These are phyloP conservation scores for Curvularia verruculosa DNA, from an alignment of 2,329 filamentous ascomycete species.

Conservation along the genomic window DNA sequence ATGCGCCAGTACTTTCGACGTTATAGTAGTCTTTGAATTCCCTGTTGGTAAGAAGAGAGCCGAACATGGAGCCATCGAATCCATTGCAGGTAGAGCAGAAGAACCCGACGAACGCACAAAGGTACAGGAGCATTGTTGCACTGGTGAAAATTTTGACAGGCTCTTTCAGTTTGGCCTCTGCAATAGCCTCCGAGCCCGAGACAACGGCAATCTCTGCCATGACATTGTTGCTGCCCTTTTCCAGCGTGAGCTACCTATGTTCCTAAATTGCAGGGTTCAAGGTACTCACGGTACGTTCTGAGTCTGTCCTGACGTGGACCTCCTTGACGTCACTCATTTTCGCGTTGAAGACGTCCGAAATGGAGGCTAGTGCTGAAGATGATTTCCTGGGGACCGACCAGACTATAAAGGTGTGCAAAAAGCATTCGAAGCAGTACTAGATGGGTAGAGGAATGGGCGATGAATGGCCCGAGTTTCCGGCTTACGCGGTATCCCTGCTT, in stretches of 20 bases:
- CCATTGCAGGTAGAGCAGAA: conserved; percentile 62
- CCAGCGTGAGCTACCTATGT: conserved; percentile 1
- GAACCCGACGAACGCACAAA: conserved; percentile 43
- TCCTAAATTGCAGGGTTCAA: neutral
- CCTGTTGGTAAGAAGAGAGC: conserved; percentile 56
- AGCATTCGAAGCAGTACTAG: conserved; percentile 2
- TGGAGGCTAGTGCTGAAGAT: conserved; percentile 20
- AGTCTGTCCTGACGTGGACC: conserved; percentile 17
- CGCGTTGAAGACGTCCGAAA: conserved; percentile 11
- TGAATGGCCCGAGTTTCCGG: conserved; percentile 24
- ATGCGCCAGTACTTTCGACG: conserved; percentile 50
- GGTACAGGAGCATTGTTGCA: conserved; percentile 30
- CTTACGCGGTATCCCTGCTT: conserved; percentile 15
- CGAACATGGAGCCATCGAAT: conserved; percentile 64
- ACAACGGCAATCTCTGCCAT: conserved; percentile 54
- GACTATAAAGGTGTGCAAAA: conserved; percentile 22
- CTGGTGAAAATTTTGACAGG: conserved; percentile 44
- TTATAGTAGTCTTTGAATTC: conserved; percentile 53
- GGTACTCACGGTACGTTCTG: conserved; percentile 24
- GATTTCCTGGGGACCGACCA: conserved; percentile 8
- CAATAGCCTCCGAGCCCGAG: conserved; percentile 60
- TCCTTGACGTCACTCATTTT: conserved; percentile 28
- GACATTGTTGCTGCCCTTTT: conserved; percentile 19
- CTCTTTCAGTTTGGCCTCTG: conserved; percentile 62
- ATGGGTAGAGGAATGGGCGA: conserved; percentile 8